Conservation (phyloP, 768 basidiomycete species). For the Phallus indusiatus region DNA sequence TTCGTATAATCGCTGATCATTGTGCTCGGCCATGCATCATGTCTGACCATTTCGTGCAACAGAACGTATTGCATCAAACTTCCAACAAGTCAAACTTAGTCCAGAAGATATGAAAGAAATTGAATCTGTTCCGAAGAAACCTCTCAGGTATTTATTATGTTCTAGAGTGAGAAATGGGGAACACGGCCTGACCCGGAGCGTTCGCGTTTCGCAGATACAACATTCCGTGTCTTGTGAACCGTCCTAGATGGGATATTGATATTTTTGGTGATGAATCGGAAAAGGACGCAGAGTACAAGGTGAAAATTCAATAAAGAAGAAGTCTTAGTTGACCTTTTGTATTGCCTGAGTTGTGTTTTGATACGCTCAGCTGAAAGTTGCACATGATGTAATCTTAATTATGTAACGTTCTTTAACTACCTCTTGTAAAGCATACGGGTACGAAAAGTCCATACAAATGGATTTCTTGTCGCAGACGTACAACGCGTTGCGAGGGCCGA, state of each 20-base stretch:
- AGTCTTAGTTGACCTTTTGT: not conserved
- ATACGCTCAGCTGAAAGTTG: not conserved
- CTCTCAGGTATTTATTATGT: conserved; percentile 18
- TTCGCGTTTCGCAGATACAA: conserved; percentile 38
- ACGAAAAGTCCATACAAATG: conserved; percentile 31
- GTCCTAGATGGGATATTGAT: conserved; percentile 60
- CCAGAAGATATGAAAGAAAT: conserved; percentile 60
- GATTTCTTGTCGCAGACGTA: conserved; percentile 83
- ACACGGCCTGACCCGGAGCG: not conserved
- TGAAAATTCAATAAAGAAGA: conserved; percentile 23
- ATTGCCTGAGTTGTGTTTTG: not conserved
- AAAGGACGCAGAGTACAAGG: conserved; percentile 22
- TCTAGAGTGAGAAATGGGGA: not conserved
- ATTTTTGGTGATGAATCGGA: conserved; percentile 60
- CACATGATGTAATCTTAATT: not conserved
- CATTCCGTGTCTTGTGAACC: conserved; percentile 46
- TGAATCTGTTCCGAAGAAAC: conserved; percentile 36
- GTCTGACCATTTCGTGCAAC: not conserved
- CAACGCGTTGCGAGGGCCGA: conserved; percentile 75
- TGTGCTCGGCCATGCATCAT: conserved; percentile 1
- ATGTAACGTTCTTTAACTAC: not conserved
- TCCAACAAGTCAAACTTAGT: conserved; percentile 60
- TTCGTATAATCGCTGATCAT: conserved; percentile 15
- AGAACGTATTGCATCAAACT: conserved; percentile 67
- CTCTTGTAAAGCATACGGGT: not conserved